phyloP scores from a whole-genome alignment of 805 yeast genomes.

The Saccharomycopsis oosterbeekiorum region DNA sequence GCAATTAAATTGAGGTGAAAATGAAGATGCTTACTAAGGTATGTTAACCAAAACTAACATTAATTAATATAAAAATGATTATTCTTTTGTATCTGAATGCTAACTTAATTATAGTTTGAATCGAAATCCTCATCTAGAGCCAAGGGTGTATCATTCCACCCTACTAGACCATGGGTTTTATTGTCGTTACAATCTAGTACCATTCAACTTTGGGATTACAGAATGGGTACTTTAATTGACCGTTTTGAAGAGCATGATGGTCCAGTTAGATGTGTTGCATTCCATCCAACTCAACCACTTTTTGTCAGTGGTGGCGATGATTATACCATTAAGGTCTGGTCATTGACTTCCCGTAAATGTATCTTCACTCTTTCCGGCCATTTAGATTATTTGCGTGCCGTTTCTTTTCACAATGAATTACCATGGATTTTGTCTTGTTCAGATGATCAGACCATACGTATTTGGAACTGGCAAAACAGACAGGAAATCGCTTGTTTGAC shows the following conservation, averaged over 20 bases:
- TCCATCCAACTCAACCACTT: conserved; percentile 97
- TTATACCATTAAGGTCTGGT: conserved; percentile 92
- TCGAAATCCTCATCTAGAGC: conserved; percentile 91
- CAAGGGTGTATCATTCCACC: conserved; percentile 95
- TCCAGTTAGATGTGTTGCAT: conserved; percentile 89
- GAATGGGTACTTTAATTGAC: conserved; percentile 97
- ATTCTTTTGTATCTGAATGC: conserved; percentile 1
- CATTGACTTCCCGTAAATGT: conserved; percentile 82
- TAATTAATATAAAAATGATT: no score
- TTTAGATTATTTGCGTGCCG: conserved; percentile 90
- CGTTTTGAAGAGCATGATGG: conserved; percentile 98
- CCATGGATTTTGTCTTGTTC: conserved; percentile 97
- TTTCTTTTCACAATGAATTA: conserved; percentile 85
- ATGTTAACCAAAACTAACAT: conserved; percentile 20
- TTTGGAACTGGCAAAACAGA: conserved; percentile 99
- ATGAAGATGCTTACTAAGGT: conserved; percentile 82
- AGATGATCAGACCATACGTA: conserved; percentile 96
- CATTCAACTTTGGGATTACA: conserved; percentile 98
- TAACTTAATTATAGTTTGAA: conserved; percentile 52
- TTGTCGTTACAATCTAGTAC: conserved; percentile 95
- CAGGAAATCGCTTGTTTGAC: conserved; percentile 95
- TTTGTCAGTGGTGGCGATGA: conserved; percentile 98
- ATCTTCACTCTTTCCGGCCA: conserved; percentile 88
- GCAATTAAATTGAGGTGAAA: conserved; percentile 22
- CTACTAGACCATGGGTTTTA: conserved; percentile 90